Evolutionary conservation across 106 monocot genomes (phyloP).

Genomic region (Acorus calamus): DNA sequence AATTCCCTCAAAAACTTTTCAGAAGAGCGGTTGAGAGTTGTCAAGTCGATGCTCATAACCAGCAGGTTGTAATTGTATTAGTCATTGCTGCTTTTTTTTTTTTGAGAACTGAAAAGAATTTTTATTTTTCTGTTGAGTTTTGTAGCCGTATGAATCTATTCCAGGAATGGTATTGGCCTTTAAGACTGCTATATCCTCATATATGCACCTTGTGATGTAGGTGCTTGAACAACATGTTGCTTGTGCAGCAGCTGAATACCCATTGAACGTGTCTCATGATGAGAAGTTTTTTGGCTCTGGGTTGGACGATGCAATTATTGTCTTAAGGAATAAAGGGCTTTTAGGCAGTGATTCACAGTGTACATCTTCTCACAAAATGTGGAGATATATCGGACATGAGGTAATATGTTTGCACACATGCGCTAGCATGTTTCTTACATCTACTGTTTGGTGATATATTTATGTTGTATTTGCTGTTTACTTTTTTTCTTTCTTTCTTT

Average conservation of each 20-base stretch:
- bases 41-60: slow-evolving; percentile 73
- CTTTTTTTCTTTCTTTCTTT: slow-evolving; percentile 1
- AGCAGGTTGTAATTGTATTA: slow-evolving; percentile 38
- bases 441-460: background rate
- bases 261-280: slow-evolving; percentile 61
- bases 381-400: slow-evolving; percentile 82
- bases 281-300: slow-evolving; percentile 64
- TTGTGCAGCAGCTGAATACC: slow-evolving; percentile 86
- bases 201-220: slow-evolving; percentile 12
- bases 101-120: background rate
- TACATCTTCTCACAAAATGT: slow-evolving; percentile 32
- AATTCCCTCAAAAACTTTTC: slow-evolving; percentile 73
- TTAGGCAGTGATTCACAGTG: slow-evolving; percentile 22
- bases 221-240: slow-evolving; percentile 74
- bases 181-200: no score
- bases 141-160: background rate
- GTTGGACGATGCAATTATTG: slow-evolving; percentile 27
- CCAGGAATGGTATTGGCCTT: no score
- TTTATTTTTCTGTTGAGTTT: background rate
- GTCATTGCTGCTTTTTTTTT: background rate
- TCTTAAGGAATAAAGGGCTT: slow-evolving; percentile 54
- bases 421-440: background rate
- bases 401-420: slow-evolving; percentile 17
- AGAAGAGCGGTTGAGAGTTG: slow-evolving; percentile 52
- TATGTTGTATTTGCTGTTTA: background rate